A percentile compares a stretch with the other conserved stretches of the same genome.
These are phyloP conservation scores for Aaosphaeria arxii DNA, from an alignment of 2,329 filamentous ascomycete species.

Conservation along the genomic window DNA sequence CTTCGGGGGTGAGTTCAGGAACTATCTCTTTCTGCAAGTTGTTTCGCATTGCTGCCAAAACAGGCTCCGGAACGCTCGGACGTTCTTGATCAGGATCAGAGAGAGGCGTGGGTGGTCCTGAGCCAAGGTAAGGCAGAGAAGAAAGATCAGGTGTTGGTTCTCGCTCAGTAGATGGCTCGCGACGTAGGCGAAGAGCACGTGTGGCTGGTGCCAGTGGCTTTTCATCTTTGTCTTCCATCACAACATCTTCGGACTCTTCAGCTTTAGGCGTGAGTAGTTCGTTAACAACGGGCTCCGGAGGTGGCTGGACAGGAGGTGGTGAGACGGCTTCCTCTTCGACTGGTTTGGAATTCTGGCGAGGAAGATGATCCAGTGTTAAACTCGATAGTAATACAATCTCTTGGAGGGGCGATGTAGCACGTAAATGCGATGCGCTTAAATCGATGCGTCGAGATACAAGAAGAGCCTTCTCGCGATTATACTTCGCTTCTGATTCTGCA, in stretches of 20 bases:
- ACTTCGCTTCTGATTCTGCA: constrained; percentile 46
- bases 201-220: constrained; percentile 30
- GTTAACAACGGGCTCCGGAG: constrained; percentile 13
- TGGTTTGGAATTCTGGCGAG: constrained; percentile 12
- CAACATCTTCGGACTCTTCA: constrained; percentile 32
- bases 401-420: constrained; percentile 43
- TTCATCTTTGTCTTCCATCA: constrained; percentile 22
- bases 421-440: constrained; percentile 39
- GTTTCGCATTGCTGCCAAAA: constrained; percentile 35
- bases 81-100: constrained; percentile 43
- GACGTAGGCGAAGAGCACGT: constrained; percentile 26
- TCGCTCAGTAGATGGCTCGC: constrained; percentile 27
- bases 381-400: constrained; percentile 41
- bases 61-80: constrained; percentile 30
- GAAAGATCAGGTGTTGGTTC: constrained; percentile 41
- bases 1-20: constrained; percentile 23
- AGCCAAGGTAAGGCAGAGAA: constrained; percentile 45
- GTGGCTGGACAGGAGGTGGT: constrained; percentile 10
- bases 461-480: constrained; percentile 43
- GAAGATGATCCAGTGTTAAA: constrained; percentile 33
- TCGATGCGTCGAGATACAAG: constrained; percentile 44
- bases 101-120: constrained; percentile 42
- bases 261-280: constrained; percentile 34
- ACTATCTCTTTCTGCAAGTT: constrained; percentile 32
- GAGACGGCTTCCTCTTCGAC: constrained; percentile 15